A percentile compares a stretch with the other conserved stretches of the same genome.
phyloP scores from a whole-genome alignment of 192 early-diverging fungal genomes.

The Backusella macrospora region DNA sequence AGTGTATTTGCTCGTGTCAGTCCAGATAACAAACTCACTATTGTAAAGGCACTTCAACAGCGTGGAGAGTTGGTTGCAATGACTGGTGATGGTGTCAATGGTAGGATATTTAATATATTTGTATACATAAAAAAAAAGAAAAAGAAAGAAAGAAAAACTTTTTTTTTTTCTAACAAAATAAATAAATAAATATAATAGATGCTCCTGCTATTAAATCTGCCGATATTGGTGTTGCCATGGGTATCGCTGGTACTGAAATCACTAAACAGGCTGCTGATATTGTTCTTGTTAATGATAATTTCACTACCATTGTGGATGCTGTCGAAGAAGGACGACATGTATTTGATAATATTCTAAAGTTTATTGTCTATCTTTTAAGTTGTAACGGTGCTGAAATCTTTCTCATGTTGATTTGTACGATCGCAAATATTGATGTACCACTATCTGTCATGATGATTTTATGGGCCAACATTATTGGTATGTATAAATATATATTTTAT shows the following conservation, averaged over 20 bases:
- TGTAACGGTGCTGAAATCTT: conserved; percentile 97
- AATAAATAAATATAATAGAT: conserved; percentile 64
- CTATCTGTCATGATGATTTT: conserved; percentile 94
- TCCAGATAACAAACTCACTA: conserved; percentile 97
- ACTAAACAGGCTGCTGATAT: conserved; percentile 99
- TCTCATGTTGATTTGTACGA: conserved; percentile 77
- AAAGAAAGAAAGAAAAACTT: neutral
- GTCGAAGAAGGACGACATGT: conserved; percentile 93
- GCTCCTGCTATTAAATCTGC: conserved; percentile 95
- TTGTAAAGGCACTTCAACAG: conserved; percentile 88
- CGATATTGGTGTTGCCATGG: conserved; percentile 98
- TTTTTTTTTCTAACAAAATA: neutral
- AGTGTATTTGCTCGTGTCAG: conserved; percentile 96
- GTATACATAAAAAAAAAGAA: neutral
- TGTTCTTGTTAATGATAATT: conserved; percentile 93
- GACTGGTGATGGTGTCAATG: conserved; percentile 96
- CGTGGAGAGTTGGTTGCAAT: conserved; percentile 79
- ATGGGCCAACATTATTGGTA: conserved; percentile 93
- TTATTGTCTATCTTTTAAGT: conserved; percentile 91
- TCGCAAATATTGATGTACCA: conserved; percentile 78
- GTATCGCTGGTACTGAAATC: conserved; percentile 93
- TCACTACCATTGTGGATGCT: conserved; percentile 92
- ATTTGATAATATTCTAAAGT: conserved; percentile 98
- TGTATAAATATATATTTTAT: neutral
- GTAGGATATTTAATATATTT: conserved; percentile 28